Conservation (phyloP, 2,329 filamentous ascomycete species). For the Hortaea sp. region DNA sequence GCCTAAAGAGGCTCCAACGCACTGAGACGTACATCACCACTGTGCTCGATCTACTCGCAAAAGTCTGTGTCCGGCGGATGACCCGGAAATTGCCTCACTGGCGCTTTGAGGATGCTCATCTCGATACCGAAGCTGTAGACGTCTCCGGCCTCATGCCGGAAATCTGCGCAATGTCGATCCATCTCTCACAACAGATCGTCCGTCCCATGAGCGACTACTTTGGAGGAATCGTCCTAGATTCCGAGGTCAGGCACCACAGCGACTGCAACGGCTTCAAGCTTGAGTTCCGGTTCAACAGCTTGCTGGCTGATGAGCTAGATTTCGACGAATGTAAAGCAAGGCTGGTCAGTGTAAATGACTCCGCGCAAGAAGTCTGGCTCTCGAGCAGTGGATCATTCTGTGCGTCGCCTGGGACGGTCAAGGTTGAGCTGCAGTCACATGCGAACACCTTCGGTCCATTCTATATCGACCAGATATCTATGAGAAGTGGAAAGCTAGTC, state of each 20-base stretch:
- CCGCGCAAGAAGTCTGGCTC: constrained; percentile 58
- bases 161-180: constrained; percentile 38
- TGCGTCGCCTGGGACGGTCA: constrained; percentile 47
- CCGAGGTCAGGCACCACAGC: constrained; percentile 58
- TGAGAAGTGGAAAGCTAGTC: constrained; percentile 53
- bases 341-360: constrained; percentile 48
- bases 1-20: constrained; percentile 64
- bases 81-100: constrained; percentile 1
- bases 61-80: constrained; percentile 38
- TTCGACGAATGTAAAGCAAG: constrained; percentile 56
- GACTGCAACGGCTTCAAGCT: constrained; percentile 67
- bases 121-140: constrained; percentile 22
- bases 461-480: constrained; percentile 59
- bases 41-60: constrained; percentile 62
- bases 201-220: constrained; percentile 68
- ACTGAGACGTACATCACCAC: constrained; percentile 72
- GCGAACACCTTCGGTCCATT: constrained; percentile 63
- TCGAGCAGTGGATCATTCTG: constrained; percentile 37
- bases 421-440: constrained; percentile 41
- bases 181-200: constrained; percentile 51
- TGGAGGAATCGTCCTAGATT: constrained; percentile 55
- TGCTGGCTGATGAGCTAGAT: constrained; percentile 60
- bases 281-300: constrained; percentile 56
- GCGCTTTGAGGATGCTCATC: background rate
- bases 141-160: constrained; percentile 29